phyloP scores from a whole-genome alignment of 2,329 filamentous ascomycete genomes.

The Aspergillus floridensis region DNA sequence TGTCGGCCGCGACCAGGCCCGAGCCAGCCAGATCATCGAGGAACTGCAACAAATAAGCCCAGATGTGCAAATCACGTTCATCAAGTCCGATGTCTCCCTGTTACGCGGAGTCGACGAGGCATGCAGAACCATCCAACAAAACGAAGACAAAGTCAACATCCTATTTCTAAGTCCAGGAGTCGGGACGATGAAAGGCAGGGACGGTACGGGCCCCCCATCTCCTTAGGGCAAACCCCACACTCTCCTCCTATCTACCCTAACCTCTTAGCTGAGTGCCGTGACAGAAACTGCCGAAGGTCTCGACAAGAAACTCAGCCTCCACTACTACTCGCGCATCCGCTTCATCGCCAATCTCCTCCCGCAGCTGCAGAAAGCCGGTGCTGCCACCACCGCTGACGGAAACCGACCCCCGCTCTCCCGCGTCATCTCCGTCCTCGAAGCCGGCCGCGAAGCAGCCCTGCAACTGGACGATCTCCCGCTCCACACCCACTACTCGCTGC shows the following conservation, averaged over 20 bases:
- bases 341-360: slow-evolving; percentile 36
- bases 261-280: too few species aligned
- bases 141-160: slow-evolving; percentile 26
- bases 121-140: slow-evolving; percentile 44
- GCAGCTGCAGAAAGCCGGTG: slow-evolving; percentile 5
- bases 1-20: slow-evolving; percentile 44
- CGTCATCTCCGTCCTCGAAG: slow-evolving; percentile 5
- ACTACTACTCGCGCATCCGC: slow-evolving; percentile 36
- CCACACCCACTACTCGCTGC: not conserved
- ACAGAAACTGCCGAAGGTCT: slow-evolving; percentile 34
- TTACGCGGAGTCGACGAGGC: slow-evolving; percentile 52
- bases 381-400: not conserved
- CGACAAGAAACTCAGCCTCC: slow-evolving; percentile 28
- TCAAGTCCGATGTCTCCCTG: slow-evolving; percentile 50
- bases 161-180: slow-evolving; percentile 28
- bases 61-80: slow-evolving; percentile 47
- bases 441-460: not conserved
- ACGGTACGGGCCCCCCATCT: not conserved
- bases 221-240: too few species aligned
- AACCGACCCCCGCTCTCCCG: not conserved
- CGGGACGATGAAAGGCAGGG: slow-evolving; percentile 10
- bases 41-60: slow-evolving; percentile 47
- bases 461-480: slow-evolving; percentile 1
- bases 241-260: not conserved
- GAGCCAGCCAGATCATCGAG: slow-evolving; percentile 38